A percentile compares a stretch with the other conserved stretches of the same genome.
phyloP scores from a whole-genome alignment of 2,329 filamentous ascomycete species.

The Colletotrichum phormii region DNA sequence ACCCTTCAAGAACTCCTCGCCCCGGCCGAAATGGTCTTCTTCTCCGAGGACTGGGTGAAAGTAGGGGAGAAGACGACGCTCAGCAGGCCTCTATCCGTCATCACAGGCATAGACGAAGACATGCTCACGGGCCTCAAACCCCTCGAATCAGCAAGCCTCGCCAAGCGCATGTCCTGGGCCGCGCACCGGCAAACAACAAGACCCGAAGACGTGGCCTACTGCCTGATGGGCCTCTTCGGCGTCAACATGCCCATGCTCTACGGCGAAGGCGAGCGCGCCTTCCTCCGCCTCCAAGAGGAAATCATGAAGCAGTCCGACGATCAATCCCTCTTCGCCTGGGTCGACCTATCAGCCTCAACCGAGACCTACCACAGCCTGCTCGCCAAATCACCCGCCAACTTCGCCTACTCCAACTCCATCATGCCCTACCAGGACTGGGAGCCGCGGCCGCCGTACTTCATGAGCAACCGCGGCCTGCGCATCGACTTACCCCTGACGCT shows the following conservation, averaged over 20 bases:
- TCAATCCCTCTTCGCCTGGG: not conserved
- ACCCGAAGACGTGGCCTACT: not conserved
- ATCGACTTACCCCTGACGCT: conserved; percentile 41
- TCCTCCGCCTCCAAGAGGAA: not conserved
- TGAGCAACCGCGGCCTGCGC: conserved; percentile 43
- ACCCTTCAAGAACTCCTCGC: not conserved
- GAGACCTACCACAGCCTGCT: not conserved
- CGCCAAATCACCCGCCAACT: conserved; percentile 50
- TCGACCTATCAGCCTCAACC: not conserved
- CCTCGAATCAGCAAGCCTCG: not conserved
- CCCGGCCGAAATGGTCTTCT: not conserved
- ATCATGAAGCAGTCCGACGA: conserved; percentile 6
- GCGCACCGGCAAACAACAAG: not conserved
- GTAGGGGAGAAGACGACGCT: not conserved
- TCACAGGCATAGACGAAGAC: not conserved
- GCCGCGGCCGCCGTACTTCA: conserved; percentile 40
- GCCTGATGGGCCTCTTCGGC: not conserved
- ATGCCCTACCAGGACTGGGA: conserved; percentile 47
- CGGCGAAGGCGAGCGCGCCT: not conserved
- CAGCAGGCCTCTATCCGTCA: not conserved
- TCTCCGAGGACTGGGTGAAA: not conserved
- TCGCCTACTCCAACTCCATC: conserved; percentile 50
- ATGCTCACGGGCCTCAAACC: not conserved
- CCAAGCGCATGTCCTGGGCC: not conserved
- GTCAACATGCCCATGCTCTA: not conserved